phyloP scores from a whole-genome alignment of 2,329 filamentous ascomycete genomes.

The Xylaria digitata region DNA sequence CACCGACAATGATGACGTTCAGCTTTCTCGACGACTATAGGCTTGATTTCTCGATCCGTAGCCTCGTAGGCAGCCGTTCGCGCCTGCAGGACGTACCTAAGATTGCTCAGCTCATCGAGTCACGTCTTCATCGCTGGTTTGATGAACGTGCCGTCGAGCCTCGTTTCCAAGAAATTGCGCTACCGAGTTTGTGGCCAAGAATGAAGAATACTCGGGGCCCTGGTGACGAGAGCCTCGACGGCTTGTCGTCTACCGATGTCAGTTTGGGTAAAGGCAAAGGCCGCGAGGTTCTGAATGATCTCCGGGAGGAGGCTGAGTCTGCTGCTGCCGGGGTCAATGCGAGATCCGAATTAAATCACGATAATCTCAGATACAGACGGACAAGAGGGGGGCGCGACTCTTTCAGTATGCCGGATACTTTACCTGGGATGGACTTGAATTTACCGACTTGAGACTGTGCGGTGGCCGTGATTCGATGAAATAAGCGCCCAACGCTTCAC shows the following conservation, averaged over 20 bases:
- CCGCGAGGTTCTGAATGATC: conserved; percentile 63
- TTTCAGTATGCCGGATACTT: conserved; percentile 60
- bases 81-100: conserved; percentile 87
- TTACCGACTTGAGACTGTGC: conserved; percentile 42
- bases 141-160: conserved; percentile 88
- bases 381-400: conserved; percentile 53
- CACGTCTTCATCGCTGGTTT: conserved; percentile 85
- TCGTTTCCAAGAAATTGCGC: conserved; percentile 85
- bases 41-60: conserved; percentile 83
- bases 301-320: conserved; percentile 63
- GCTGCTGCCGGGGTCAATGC: conserved; percentile 43
- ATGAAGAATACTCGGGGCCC: conserved; percentile 82
- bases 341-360: conserved; percentile 49
- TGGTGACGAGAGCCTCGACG: conserved; percentile 68
- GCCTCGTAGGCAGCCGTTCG: conserved; percentile 81
- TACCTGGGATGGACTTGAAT: conserved; percentile 55
- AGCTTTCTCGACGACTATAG: conserved; percentile 92
- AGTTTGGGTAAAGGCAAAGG: conserved; percentile 66
- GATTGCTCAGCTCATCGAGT: conserved; percentile 85
- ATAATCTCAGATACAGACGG: conserved; percentile 53
- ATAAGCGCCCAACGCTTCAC: conserved; percentile 9
- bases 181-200: conserved; percentile 84
- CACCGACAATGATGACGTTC: conserved; percentile 90
- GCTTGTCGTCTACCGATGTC: conserved; percentile 53
- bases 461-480: conserved; percentile 13